Base-by-base conservation (phyloP, 2,329 filamentous ascomycete genomes). In the Colletotrichum acutatum region DNA sequence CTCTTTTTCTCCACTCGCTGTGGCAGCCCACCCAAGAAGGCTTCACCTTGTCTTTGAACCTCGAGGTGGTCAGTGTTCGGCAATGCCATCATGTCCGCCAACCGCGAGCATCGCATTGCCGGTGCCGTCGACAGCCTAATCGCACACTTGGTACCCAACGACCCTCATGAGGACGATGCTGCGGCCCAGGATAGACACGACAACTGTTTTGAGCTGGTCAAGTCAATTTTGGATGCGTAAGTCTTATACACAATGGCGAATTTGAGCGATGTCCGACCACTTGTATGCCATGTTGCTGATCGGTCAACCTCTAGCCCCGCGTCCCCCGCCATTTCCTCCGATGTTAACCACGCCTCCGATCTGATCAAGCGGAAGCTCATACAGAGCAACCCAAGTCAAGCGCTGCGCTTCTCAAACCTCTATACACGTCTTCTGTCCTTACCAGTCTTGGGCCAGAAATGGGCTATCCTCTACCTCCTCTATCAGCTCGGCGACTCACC, bases 401-500 rank as follows among this genome's bases (percentile, higher is more conserved):
- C 95, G 4, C 87, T 96, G 24, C 90, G 92, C 74, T 98, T 98
- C 83, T 93, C 95, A 28, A 97, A 98, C 79, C 89, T 99, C 32
- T 98, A 98, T 83, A 95, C 94, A 42, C 90, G 95, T 69, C 89
- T 99, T 22, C 87, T 98, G 30, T 94, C 94, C n/a, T 91, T 98
- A 76, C 95, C 95, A 0, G 95, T 98, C 6, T 88, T 99, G 57
- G 93, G 94, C 78, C 94, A 98, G 82, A 99, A 99, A 88, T 98
- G 95, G 95, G 95, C 94, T 3, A 98, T 99, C 76, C 87, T 99
- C 24, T 97, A 97, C 81, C 91, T 99, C 54, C 89, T 99, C 54
- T 93, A 97, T 81, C 92, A 94, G 78, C 89, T 98, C 60, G 91
- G 94, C 74, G 93, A 95, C 79, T 90, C 89, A 4, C 87, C 88